Evolutionary conservation across 2,329 filamentous ascomycete species (phyloP).

Genomic region (Phaeosphaeriaceae sp.): DNA sequence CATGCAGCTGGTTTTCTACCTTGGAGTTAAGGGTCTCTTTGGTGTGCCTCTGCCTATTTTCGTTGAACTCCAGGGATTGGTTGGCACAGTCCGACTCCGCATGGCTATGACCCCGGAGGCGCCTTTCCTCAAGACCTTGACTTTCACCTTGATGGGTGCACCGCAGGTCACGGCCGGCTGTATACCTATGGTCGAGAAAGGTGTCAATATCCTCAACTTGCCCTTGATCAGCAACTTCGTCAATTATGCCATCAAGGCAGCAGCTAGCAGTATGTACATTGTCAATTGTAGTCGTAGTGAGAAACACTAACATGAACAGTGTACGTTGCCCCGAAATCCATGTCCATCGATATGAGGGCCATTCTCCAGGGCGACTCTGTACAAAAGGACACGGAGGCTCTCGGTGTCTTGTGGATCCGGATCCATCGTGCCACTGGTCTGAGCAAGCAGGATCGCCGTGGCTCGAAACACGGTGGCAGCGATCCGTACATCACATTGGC

Average conservation of each 20-base stretch:
- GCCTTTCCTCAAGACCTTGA: conserved; percentile 89
- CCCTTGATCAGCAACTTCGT: conserved; percentile 96
- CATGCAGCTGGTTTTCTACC: conserved; percentile 93
- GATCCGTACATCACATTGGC: conserved; percentile 95
- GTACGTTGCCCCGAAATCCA: conserved; percentile 93
- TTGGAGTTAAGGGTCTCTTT: conserved; percentile 87
- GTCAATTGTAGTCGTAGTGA: too few species aligned
- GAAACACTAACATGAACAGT: conserved; percentile 53
- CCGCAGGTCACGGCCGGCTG: conserved; percentile 90
- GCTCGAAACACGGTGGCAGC: conserved; percentile 83
- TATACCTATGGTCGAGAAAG: conserved; percentile 88
- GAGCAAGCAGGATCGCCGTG: conserved; percentile 88
- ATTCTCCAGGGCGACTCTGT: conserved; percentile 92
- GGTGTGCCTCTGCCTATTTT: conserved; percentile 87
- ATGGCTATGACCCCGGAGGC: conserved; percentile 88
- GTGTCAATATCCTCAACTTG: conserved; percentile 88
- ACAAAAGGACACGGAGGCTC: conserved; percentile 83
- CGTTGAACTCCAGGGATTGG: conserved; percentile 88
- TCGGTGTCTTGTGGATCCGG: conserved; percentile 90
- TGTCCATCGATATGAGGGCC: conserved; percentile 89
- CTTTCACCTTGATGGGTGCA: conserved; percentile 91
- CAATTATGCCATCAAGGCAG: conserved; percentile 90
- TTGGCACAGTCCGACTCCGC: conserved; percentile 83
- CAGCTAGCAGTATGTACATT: conserved; percentile 63
- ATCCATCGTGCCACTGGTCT: conserved; percentile 88